These are phyloP conservation scores for Amauroascus niger DNA, from an alignment of 2,329 filamentous ascomycete genomes.

Conservation along the genomic window DNA sequence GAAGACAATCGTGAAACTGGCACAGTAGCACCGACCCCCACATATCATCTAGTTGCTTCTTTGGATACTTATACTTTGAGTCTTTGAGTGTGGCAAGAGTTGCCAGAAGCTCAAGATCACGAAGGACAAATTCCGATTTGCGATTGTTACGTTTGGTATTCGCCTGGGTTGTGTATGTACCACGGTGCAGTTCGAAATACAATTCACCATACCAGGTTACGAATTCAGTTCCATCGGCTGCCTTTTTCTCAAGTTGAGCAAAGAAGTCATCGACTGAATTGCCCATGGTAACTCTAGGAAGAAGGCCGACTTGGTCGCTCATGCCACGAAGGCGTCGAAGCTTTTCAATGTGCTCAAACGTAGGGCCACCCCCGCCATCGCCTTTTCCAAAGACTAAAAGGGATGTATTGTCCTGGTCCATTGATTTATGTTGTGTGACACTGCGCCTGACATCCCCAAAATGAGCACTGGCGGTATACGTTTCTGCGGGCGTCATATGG, in stretches of 20 bases:
- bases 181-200: slow-evolving; percentile 94
- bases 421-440: slow-evolving; percentile 83
- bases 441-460: slow-evolving; percentile 91
- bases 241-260: slow-evolving; percentile 69
- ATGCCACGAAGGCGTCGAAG: slow-evolving; percentile 84
- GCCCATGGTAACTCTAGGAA: slow-evolving; percentile 83
- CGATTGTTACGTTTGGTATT: slow-evolving; percentile 97
- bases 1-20: slow-evolving; percentile 95
- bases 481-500: slow-evolving; percentile 93
- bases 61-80: slow-evolving; percentile 77
- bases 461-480: slow-evolving; percentile 87
- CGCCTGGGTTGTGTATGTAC: slow-evolving; percentile 92
- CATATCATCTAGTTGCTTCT: slow-evolving; percentile 86
- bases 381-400: slow-evolving; percentile 93
- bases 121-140: slow-evolving; percentile 70
- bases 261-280: slow-evolving; percentile 92
- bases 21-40: slow-evolving; percentile 89
- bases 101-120: slow-evolving; percentile 78
- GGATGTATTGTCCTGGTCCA: slow-evolving; percentile 85
- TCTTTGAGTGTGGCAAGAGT: slow-evolving; percentile 68
- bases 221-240: slow-evolving; percentile 55
- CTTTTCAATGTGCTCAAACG: slow-evolving; percentile 89
- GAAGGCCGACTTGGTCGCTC: slow-evolving; percentile 70
- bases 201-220: slow-evolving; percentile 97
- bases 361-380: slow-evolving; percentile 90